Evolutionary conservation across 2,329 filamentous ascomycete species (phyloP), one percentile per base, ranked within the genome.

Genomic region (Colletotrichum chlorophyti): DNA sequence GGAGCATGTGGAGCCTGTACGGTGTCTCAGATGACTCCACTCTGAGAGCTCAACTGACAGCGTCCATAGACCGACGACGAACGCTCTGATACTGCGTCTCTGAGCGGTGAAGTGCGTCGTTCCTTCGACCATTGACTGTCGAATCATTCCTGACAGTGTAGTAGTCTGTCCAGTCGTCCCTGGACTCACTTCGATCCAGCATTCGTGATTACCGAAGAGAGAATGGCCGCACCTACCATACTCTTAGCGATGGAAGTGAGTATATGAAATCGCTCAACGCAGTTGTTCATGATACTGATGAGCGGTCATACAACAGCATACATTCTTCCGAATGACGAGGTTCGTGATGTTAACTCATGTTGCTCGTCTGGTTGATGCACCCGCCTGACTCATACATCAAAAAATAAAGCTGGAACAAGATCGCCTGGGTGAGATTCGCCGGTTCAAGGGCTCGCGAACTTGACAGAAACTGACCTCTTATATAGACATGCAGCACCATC

Each of bases 401-500:
- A n/a, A n/a, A n/a, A n/a, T n/a, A 31, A 21, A 71, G 53, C 69
- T 68, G 58, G 69, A 71, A n/a, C 68, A 66, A 26, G 50, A 72
- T 8, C 53, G 57, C 27, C 9, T 42, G 26, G 42, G 43, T 43
- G 43, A 34, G 19, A 21, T n/a, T 26, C 23, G 6, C 15, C n/a
- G 32, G 21, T n/a, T n/a, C n/a, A 34, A 31, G 27, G 7, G 17
- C 42, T 23, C 27, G 14, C 34, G 12, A n/a, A 15, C n/a, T n/a
- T 46, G 5, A 46, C 17, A 7, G 7, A 3, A 14, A n/a, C 15
- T 15, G n/a, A n/a, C n/a, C n/a, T n/a, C n/a, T n/a, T n/a, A n/a
- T n/a, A n/a, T 32, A 68, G 72, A 76, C 51, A 61, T 76, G 1
- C 72, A 76, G 63, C 74, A 76, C 49, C 68, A 74, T 32, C 60